A percentile compares a stretch with the other conserved stretches of the same genome.
Evolutionary conservation across 768 basidiomycete genomes (phyloP).

Genomic region (Psilocybe azurescens): DNA sequence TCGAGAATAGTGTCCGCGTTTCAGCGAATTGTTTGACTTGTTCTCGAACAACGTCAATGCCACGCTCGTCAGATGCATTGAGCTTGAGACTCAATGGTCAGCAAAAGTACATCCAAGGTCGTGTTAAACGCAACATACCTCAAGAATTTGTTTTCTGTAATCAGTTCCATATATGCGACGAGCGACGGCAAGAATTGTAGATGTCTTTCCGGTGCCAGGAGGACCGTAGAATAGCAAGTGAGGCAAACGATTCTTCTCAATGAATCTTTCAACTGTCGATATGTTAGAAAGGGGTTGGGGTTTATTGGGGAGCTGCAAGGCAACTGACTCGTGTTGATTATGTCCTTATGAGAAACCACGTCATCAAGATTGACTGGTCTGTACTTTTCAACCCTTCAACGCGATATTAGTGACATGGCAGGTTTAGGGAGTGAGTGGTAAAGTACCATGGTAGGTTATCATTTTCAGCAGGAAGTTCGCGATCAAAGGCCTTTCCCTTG

Average conservation of each 20-base stretch:
- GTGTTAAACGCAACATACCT: constrained; percentile 53
- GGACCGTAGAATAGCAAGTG: constrained; percentile 98
- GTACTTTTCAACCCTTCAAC: constrained; percentile 95
- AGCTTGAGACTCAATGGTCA: constrained; percentile 54
- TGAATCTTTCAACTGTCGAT: constrained; percentile 89
- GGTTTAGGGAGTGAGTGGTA: constrained; percentile 4
- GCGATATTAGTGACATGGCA: constrained; percentile 8
- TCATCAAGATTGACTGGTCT: constrained; percentile 90
- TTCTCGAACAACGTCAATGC: constrained; percentile 98
- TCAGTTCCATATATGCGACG: constrained; percentile 89
- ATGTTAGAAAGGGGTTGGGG: constrained; percentile 15
- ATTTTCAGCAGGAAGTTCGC: constrained; percentile 44
- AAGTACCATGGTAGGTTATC: constrained; percentile 87
- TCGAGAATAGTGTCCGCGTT: constrained; percentile 88
- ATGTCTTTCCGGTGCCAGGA: constrained; percentile 98
- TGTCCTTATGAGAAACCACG: constrained; percentile 96
- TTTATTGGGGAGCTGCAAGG: not conserved
- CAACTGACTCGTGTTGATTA: constrained; percentile 87
- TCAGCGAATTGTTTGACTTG: constrained; percentile 99
- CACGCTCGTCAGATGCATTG: constrained; percentile 98
- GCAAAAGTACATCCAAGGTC: not conserved
- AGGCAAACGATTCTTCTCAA: constrained; percentile 91
- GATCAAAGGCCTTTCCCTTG: constrained; percentile 68
- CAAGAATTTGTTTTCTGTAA: constrained; percentile 91
- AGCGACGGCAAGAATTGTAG: constrained; percentile 95